phyloP scores from a whole-genome alignment of 352 stramenopile genomes.

The Pythium rhizo-oryzae region DNA sequence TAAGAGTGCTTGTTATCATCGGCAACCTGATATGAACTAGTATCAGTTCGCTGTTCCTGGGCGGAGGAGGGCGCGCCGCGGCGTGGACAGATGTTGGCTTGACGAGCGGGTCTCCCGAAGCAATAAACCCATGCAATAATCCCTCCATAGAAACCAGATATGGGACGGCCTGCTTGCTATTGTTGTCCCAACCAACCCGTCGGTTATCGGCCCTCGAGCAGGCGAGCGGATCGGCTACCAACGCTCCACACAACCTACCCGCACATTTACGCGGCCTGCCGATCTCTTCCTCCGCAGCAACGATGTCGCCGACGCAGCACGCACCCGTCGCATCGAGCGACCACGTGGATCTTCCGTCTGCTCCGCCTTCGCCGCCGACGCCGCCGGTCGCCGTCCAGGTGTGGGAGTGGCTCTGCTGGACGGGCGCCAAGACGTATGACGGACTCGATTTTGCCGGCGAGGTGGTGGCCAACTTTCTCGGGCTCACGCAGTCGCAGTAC shows the following conservation, averaged over 20 bases:
- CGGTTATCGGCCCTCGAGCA: conserved; percentile 5
- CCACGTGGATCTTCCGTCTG: not conserved
- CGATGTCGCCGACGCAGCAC: not conserved
- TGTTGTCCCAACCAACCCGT: not conserved
- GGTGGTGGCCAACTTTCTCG: conserved; percentile 79
- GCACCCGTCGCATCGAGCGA: not conserved
- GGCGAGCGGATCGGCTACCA: not conserved
- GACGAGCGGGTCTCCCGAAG: no score
- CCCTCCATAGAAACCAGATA: not conserved
- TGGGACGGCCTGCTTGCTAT: not conserved
- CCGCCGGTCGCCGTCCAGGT: conserved; percentile 30
- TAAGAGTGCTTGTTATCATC: no score
- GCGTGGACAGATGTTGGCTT: no score
- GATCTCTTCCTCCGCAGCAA: not conserved
- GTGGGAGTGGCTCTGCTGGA: conserved; percentile 73
- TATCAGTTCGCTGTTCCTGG: no score
- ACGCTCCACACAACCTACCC: no score
- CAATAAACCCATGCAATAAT: no score
- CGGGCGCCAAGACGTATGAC: conserved; percentile 63
- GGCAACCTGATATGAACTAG: no score
- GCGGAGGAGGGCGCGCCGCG: no score
- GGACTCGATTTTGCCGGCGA: conserved; percentile 81
- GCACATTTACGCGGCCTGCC: no score
- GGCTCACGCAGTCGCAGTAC: conserved; percentile 84
- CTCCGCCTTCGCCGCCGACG: not conserved